A percentile compares a stretch with the other conserved stretches of the same genome.
phyloP scores from a whole-genome alignment of 129 eudicot genomes.

The Lactuca sativa region DNA sequence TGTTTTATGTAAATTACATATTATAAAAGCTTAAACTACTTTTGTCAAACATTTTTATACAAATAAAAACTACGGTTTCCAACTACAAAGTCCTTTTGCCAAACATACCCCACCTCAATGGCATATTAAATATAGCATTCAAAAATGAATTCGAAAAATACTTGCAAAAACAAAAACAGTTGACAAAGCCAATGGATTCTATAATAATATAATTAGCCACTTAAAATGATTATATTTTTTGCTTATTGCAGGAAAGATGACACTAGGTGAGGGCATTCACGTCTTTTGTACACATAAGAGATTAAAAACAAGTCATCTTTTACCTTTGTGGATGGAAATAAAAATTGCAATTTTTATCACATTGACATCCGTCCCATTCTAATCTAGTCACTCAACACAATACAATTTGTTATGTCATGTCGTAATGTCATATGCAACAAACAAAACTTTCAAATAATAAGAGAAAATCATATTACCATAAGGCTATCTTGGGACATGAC shows the following conservation, averaged over 20 bases:
- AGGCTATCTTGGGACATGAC: constrained; percentile 31
- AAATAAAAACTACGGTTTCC: too few species aligned
- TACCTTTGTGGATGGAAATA: too few species aligned
- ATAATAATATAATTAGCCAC: constrained; percentile 3
- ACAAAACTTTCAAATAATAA: too few species aligned
- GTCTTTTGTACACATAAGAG: too few species aligned
- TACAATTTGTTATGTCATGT: neutral
- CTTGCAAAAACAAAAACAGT: neutral
- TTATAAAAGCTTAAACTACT: too few species aligned
- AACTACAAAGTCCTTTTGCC: too few species aligned
- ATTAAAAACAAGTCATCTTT: too few species aligned
- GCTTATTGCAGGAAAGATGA: neutral
- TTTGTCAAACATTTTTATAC: too few species aligned
- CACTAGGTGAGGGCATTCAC: too few species aligned
- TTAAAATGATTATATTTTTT: constrained; percentile 7
- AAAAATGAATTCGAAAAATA: neutral
- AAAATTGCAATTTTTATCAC: too few species aligned
- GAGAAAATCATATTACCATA: neutral
- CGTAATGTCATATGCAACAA: neutral
- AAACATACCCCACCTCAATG: neutral
- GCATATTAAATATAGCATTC: neutral
- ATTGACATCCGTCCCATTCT: neutral
- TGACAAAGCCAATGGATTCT: neutral
- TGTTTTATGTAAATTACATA: too few species aligned
- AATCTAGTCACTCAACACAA: too few species aligned